A percentile compares a stretch with the other conserved stretches of the same genome.
Conservation (phyloP, 345 rosid species). For the Corymbia maculata region DNA sequence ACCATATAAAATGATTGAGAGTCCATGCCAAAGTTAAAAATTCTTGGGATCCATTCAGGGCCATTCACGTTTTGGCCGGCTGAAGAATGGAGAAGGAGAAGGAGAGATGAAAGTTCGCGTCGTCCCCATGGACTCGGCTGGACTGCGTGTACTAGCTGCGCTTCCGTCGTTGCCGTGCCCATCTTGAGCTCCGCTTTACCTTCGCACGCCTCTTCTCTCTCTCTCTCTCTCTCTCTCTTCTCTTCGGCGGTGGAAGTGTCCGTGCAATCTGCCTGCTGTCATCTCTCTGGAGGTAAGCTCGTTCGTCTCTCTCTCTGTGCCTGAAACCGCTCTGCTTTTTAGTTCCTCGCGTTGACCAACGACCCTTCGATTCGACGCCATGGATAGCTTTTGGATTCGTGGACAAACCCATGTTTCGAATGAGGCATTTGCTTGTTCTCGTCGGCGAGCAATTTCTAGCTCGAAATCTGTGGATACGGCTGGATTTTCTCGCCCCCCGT, state of each 20-base stretch:
- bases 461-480: background rate
- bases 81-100: background rate
- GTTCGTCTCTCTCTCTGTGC: background rate
- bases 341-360: background rate
- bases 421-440: background rate
- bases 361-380: background rate
- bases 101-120: background rate
- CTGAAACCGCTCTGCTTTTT: background rate
- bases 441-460: background rate
- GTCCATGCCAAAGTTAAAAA: background rate
- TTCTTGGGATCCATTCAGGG: background rate
- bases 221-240: background rate
- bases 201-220: background rate
- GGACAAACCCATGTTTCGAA: background rate
- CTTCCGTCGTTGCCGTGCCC: background rate
- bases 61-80: background rate
- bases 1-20: background rate
- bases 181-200: background rate
- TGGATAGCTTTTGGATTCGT: background rate
- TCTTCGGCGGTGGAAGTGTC: background rate
- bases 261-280: background rate
- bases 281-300: background rate
- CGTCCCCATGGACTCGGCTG: background rate
- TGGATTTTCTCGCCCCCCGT: background rate
- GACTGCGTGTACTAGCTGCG: background rate